phyloP scores from a whole-genome alignment of 75 land plant genomes.

The Pseudotsuga menziesii region DNA sequence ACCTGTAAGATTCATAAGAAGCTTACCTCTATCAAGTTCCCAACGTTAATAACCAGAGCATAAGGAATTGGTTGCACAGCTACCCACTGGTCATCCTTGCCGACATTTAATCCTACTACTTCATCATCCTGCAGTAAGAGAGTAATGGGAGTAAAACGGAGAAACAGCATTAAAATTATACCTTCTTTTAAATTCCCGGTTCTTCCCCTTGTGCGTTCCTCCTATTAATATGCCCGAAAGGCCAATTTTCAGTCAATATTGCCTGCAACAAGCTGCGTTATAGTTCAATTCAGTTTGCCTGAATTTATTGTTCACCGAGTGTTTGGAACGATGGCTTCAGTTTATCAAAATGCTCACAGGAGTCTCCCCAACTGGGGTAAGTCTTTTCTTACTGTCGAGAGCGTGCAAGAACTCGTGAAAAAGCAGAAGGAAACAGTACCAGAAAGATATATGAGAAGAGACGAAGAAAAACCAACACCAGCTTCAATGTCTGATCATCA shows the following conservation, averaged over 20 bases:
- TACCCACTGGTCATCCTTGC: conserved; percentile 31
- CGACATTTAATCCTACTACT: conserved; percentile 27
- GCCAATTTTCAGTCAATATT: too few species aligned
- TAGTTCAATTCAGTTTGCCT: too few species aligned
- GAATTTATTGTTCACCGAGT: too few species aligned
- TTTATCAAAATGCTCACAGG: not conserved
- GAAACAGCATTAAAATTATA: too few species aligned
- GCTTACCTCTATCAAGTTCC: conserved; percentile 24
- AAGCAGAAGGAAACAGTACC: not conserved
- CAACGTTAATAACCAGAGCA: conserved; percentile 22
- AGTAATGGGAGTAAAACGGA: too few species aligned
- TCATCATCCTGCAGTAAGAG: conserved; percentile 17
- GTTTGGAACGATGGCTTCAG: not conserved
- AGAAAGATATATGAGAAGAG: conserved; percentile 1
- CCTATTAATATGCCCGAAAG: too few species aligned
- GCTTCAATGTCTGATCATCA: not conserved
- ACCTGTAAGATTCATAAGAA: not conserved
- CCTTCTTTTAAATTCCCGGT: too few species aligned
- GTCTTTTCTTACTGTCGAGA: not conserved
- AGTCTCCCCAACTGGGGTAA: not conserved
- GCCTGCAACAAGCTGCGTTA: too few species aligned
- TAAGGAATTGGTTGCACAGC: conserved; percentile 17
- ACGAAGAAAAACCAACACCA: not conserved
- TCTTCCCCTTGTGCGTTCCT: too few species aligned
- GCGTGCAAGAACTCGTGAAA: not conserved